A percentile compares a stretch with the other conserved stretches of the same genome.
phyloP scores from a whole-genome alignment of 305 asterid species.

The Fraxinus dipetala region DNA sequence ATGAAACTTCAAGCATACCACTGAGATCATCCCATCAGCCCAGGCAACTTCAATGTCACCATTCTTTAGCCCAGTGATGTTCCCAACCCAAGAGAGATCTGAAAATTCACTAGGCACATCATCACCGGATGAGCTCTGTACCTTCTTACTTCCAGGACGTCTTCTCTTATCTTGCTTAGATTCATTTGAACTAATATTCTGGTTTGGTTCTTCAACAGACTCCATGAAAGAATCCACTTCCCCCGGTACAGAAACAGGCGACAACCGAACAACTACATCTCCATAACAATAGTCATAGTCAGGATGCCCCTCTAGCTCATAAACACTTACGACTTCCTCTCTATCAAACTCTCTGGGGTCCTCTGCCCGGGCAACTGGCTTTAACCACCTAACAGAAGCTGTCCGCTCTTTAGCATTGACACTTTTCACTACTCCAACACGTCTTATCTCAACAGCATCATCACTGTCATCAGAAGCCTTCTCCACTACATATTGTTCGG shows the following conservation, averaged over 20 bases:
- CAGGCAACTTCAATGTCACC: slow-evolving; percentile 94
- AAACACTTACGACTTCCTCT: slow-evolving; percentile 92
- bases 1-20: slow-evolving; percentile 38
- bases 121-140: slow-evolving; percentile 35
- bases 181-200: slow-evolving; percentile 34
- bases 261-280: slow-evolving; percentile 88
- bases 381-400: slow-evolving; percentile 90
- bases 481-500: slow-evolving; percentile 93
- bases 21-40: slow-evolving; percentile 95
- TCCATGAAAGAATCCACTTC: slow-evolving; percentile 29
- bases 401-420: slow-evolving; percentile 89
- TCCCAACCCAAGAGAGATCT: slow-evolving; percentile 96
- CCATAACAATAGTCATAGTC: slow-evolving; percentile 98
- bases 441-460: slow-evolving; percentile 57
- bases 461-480: slow-evolving; percentile 75
- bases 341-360: slow-evolving; percentile 82
- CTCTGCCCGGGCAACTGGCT: slow-evolving; percentile 77
- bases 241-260: slow-evolving; percentile 59
- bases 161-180: slow-evolving; percentile 30
- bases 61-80: slow-evolving; percentile 75
- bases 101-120: slow-evolving; percentile 51
- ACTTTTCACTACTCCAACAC: slow-evolving; percentile 82
- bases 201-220: slow-evolving; percentile 33
- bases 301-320: slow-evolving; percentile 96
- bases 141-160: slow-evolving; percentile 28